Evolutionary conservation across 352 stramenopile species (phyloP).

Genomic region (Globisporangium alternatum): DNA sequence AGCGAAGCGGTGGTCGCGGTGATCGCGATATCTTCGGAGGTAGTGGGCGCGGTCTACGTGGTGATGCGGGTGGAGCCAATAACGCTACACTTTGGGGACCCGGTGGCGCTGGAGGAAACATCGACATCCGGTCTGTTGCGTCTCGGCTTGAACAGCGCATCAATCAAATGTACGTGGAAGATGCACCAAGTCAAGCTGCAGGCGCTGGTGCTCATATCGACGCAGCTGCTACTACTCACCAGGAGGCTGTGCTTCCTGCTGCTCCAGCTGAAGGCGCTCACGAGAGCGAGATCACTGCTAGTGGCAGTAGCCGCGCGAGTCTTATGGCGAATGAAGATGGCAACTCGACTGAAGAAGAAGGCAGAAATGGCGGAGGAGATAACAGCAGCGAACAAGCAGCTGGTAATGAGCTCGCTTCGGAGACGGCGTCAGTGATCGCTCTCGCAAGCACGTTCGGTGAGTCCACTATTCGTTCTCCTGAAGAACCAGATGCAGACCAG

Average conservation of each 20-base stretch:
- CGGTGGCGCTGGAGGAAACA: conserved; percentile 28
- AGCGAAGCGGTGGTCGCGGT: conserved; percentile 43
- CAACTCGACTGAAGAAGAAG: conserved; percentile 14
- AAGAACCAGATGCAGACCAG: conserved; percentile 52
- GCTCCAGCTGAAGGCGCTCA: conserved; percentile 9
- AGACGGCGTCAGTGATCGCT: conserved; percentile 79
- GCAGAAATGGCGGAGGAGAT: conserved; percentile 7
- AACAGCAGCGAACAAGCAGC: conserved; percentile 14
- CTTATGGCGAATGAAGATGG: conserved; percentile 15
- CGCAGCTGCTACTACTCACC: background rate
- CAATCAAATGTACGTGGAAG: conserved; percentile 40
- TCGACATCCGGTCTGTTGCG: conserved; percentile 66
- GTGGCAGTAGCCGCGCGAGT: conserved; percentile 24
- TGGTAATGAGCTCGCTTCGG: conserved; percentile 30
- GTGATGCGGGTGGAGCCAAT: conserved; percentile 26
- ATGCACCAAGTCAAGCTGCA: conserved; percentile 21
- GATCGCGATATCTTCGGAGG: conserved; percentile 55
- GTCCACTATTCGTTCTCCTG: conserved; percentile 72
- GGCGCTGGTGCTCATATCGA: conserved; percentile 3
- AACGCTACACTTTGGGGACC: conserved; percentile 36
- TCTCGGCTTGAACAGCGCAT: conserved; percentile 76
- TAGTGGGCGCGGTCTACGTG: conserved; percentile 33
- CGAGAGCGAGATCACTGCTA: conserved; percentile 36
- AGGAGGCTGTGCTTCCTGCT: background rate
- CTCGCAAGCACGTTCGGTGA: conserved; percentile 81